These are phyloP conservation scores for Monotropa hypopitys DNA, from an alignment of 179 eudicot genomes.

Conservation along the genomic window DNA sequence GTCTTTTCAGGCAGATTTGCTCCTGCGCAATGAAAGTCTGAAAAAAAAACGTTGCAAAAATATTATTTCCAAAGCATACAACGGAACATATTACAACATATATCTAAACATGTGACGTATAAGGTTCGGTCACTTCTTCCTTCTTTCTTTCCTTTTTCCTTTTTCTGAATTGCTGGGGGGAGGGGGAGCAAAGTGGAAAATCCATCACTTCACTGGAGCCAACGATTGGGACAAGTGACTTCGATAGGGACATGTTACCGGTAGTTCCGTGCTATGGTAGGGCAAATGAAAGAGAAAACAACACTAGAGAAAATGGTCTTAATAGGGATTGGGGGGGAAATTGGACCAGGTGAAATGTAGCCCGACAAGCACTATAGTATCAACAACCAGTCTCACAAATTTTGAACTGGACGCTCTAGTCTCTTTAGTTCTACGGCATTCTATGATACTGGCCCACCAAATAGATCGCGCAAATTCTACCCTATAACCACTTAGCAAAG, in stretches of 20 bases:
- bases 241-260: neutral
- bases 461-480: neutral
- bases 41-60: constrained; percentile 14
- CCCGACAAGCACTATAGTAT: neutral
- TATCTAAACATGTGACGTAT: neutral
- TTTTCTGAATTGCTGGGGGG: neutral
- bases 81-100: neutral
- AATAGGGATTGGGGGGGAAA: neutral
- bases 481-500: neutral
- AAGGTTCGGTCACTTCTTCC: neutral
- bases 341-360: neutral
- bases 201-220: neutral
- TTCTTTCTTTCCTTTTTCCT: too few relatives aligned
- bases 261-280: neutral
- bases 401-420: neutral
- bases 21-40: constrained; percentile 96
- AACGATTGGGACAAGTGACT: neutral
- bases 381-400: neutral
- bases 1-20: constrained; percentile 63
- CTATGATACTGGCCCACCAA: neutral
- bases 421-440: neutral
- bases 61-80: neutral
- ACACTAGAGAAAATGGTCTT: neutral
- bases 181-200: neutral
- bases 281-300: neutral